Percentiles rank a stretch among this genome's conserved stretches.
These are phyloP conservation scores for Saccharomycopsis fodiens DNA, from an alignment of 805 yeast genomes.

Conservation along the genomic window DNA sequence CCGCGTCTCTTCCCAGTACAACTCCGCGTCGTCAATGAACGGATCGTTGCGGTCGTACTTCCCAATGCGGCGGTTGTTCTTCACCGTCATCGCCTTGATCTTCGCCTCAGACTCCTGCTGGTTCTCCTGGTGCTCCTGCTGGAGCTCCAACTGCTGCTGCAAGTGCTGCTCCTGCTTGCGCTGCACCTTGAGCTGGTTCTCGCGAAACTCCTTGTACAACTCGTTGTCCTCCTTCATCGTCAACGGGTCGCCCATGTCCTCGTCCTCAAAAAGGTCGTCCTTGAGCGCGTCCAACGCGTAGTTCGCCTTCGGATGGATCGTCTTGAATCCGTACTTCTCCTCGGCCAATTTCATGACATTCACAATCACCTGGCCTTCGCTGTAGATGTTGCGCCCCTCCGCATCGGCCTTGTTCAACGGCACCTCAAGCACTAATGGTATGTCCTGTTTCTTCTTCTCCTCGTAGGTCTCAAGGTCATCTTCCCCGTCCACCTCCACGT, in stretches of 20 bases:
- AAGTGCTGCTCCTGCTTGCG: slow-evolving; percentile 36
- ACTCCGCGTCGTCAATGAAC: slow-evolving; percentile 90
- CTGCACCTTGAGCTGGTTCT: slow-evolving; percentile 27
- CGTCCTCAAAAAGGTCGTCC: slow-evolving; percentile 31
- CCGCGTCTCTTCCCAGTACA: slow-evolving; percentile 87
- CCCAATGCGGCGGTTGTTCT: slow-evolving; percentile 63
- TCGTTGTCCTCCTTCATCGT: slow-evolving; percentile 14
- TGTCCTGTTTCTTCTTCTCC: slow-evolving; percentile 26
- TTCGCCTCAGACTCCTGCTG: slow-evolving; percentile 34
- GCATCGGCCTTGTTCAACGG: slow-evolving; percentile 39
- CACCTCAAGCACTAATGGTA: slow-evolving; percentile 48
- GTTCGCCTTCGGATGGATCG: slow-evolving; percentile 58
- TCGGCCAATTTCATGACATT: slow-evolving; percentile 71
- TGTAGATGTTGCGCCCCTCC: slow-evolving; percentile 3
- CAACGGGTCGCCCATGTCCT: background rate
- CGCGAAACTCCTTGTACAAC: slow-evolving; percentile 18
- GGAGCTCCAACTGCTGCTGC: slow-evolving; percentile 19
- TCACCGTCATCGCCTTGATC: slow-evolving; percentile 36
- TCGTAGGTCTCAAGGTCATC: slow-evolving; percentile 13
- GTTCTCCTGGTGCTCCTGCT: slow-evolving; percentile 21
- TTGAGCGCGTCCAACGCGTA: slow-evolving; percentile 47
- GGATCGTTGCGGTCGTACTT: slow-evolving; percentile 92
- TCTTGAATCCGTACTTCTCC: slow-evolving; percentile 76
- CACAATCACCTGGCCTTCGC: slow-evolving; percentile 45
- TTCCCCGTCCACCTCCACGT: slow-evolving; percentile 14